These are phyloP conservation scores for Entomortierella lignicola DNA, from an alignment of 192 early-diverging fungal species.

Conservation along the genomic window DNA sequence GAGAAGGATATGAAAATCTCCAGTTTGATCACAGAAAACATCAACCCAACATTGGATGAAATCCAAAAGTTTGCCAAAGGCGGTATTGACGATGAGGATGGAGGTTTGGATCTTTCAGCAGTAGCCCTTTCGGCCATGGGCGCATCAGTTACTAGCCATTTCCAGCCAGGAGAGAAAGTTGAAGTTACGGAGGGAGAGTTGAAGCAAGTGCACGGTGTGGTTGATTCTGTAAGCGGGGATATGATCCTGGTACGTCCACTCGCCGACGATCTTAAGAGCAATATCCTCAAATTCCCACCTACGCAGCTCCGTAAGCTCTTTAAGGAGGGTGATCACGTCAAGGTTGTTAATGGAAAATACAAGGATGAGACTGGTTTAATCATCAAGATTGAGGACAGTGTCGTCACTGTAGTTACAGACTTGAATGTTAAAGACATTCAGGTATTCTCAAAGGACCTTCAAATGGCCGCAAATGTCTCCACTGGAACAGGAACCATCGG, in stretches of 20 bases:
- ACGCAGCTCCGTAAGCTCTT: constrained; percentile 92
- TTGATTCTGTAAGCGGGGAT: constrained; percentile 78
- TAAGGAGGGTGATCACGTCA: constrained; percentile 91
- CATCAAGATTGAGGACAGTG: constrained; percentile 81
- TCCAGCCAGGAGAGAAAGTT: constrained; percentile 86
- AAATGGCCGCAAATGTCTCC: constrained; percentile 79
- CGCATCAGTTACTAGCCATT: constrained; percentile 62
- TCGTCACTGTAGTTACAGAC: constrained; percentile 84
- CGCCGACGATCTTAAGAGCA: constrained; percentile 64
- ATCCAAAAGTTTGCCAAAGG: constrained; percentile 85
- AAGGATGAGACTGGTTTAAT: constrained; percentile 91
- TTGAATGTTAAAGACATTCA: constrained; percentile 77
- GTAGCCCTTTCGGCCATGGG: constrained; percentile 60
- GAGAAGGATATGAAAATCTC: constrained; percentile 83
- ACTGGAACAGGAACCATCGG: constrained; percentile 66
- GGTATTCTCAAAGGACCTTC: constrained; percentile 91
- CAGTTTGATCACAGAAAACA: constrained; percentile 72
- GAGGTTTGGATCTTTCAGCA: constrained; percentile 64
- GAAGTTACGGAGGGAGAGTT: constrained; percentile 89
- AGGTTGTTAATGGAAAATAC: constrained; percentile 89
- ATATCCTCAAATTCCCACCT: constrained; percentile 63
- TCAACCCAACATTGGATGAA: constrained; percentile 93
- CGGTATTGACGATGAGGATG: constrained; percentile 74
- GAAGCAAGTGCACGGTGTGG: constrained; percentile 79
- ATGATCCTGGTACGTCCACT: constrained; percentile 78